Conservation (phyloP, 78 protist genomes). For the Guillardia theta region DNA sequence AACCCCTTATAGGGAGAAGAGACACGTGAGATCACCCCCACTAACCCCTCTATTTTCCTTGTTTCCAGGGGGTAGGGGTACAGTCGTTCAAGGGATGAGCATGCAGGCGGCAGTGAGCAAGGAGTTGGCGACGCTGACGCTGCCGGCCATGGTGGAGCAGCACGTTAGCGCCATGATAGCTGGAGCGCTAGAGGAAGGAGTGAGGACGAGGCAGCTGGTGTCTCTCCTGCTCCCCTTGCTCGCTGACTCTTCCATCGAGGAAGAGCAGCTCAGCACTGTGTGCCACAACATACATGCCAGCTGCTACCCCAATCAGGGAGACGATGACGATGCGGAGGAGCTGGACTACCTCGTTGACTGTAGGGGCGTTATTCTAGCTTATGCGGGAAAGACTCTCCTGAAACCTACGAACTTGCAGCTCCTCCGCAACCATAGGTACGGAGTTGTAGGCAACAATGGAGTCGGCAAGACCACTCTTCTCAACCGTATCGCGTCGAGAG, state of each 20-base stretch:
- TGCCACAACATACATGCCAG: neutral
- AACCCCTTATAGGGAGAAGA: too few relatives aligned
- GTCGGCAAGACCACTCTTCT: constrained; percentile 88
- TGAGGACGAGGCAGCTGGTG: neutral
- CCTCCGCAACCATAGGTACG: neutral
- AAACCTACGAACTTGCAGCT: neutral
- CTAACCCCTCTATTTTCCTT: too few relatives aligned
- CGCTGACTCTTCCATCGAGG: neutral
- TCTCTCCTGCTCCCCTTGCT: neutral
- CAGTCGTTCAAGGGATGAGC: too few relatives aligned
- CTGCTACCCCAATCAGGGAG: neutral
- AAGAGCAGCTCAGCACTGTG: neutral
- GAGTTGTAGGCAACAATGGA: constrained; percentile 59
- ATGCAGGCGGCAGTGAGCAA: too few relatives aligned
- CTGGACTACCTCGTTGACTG: neutral
- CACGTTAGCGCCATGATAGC: neutral
- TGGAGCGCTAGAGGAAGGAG: neutral
- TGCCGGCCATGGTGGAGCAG: neutral
- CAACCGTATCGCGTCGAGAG: constrained; percentile 71
- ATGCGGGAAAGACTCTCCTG: neutral
- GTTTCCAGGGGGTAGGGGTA: too few relatives aligned
- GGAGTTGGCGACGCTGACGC: too few relatives aligned
- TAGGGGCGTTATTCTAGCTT: neutral
- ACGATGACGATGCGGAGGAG: neutral
- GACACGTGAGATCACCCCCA: too few relatives aligned